A percentile compares a stretch with the other conserved stretches of the same genome.
These are phyloP conservation scores for Trichoderma parareesei DNA, from an alignment of 495 filamentous ascomycete species.

Conservation along the genomic window DNA sequence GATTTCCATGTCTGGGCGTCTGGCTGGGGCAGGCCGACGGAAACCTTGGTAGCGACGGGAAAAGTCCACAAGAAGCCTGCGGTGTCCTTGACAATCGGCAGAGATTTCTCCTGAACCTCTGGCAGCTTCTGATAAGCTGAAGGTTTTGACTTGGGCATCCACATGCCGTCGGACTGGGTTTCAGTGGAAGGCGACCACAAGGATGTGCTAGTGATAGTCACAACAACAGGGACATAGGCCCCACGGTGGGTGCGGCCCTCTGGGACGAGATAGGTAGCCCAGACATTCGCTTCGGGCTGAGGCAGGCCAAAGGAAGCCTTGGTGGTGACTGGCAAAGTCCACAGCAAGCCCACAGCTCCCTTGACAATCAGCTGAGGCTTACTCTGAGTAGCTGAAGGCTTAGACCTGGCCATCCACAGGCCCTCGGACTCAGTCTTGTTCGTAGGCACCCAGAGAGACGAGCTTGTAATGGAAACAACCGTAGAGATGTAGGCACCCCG, in stretches of 20 bases:
- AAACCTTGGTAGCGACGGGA: neutral
- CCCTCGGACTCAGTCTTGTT: neutral
- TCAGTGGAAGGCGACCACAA: neutral
- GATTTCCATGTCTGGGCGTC: neutral
- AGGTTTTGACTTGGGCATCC: neutral
- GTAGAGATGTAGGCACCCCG: neutral
- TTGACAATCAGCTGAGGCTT: neutral
- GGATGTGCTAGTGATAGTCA: neutral
- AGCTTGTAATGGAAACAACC: neutral
- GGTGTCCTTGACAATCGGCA: neutral
- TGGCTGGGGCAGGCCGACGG: slow-evolving; percentile 1
- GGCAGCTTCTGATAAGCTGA: neutral
- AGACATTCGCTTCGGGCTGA: neutral
- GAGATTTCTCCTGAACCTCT: neutral
- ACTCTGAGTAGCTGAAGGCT: neutral
- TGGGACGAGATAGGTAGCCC: neutral
- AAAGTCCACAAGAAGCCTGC: neutral
- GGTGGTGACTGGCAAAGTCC: neutral
- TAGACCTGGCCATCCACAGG: neutral
- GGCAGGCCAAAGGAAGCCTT: neutral
- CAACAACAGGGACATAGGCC: neutral
- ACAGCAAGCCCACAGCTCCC: neutral
- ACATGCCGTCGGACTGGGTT: neutral
- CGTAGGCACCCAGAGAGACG: neutral
- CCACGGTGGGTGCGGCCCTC: neutral